phyloP scores from a whole-genome alignment of 148 eudicot genomes.

The Persicaria maculosa region DNA sequence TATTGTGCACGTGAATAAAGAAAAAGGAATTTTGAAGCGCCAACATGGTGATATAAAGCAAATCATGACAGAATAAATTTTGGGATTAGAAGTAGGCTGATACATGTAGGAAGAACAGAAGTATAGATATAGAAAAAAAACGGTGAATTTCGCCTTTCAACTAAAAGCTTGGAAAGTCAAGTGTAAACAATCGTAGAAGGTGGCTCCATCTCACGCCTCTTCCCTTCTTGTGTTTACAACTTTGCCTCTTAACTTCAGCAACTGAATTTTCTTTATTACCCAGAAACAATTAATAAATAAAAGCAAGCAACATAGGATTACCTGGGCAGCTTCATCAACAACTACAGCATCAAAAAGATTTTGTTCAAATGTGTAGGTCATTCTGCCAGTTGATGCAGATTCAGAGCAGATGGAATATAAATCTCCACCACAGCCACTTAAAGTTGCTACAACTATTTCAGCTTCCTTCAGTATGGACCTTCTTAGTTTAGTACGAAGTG shows the following conservation, averaged over 20 bases:
- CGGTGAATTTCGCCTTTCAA: background rate
- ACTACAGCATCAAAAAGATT: conserved; percentile 91
- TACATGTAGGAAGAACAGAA: background rate
- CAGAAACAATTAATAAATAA: background rate
- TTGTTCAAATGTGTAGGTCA: conserved; percentile 47
- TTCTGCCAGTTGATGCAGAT: conserved; percentile 48
- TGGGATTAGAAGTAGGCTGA: background rate
- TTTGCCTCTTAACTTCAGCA: background rate
- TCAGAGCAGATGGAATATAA: conserved; percentile 81
- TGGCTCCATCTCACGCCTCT: background rate
- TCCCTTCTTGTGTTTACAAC: background rate
- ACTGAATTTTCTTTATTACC: background rate
- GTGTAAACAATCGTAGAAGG: background rate
- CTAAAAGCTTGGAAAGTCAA: background rate
- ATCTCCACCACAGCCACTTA: conserved; percentile 99
- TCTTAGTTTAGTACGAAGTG: conserved; percentile 60
- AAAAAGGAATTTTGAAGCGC: background rate
- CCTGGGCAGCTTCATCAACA: conserved; percentile 99
- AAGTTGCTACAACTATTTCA: conserved; percentile 88
- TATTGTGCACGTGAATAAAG: background rate
- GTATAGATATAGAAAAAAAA: background rate
- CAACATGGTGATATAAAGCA: background rate
- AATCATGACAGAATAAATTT: background rate
- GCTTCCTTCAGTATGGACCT: conserved; percentile 83
- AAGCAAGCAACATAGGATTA: conserved; percentile 21